phyloP scores from a whole-genome alignment of 805 yeast species.

The Cyberlindnera maritima region DNA sequence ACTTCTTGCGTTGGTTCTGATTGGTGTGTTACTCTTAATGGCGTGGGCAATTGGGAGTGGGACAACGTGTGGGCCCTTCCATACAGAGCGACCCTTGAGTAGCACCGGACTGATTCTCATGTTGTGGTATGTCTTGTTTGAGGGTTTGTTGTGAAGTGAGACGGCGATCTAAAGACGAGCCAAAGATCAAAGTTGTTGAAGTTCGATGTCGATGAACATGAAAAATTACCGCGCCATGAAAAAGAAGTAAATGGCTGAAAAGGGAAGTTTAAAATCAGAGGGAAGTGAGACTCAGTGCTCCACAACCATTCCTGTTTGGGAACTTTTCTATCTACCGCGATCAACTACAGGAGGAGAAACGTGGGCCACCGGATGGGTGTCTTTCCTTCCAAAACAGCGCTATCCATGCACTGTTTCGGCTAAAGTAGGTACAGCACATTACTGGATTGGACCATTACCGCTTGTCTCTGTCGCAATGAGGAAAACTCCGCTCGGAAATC shows the following conservation, averaged over 20 bases:
- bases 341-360: neutral
- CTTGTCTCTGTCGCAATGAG: neutral
- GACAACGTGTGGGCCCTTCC: constrained; percentile 89
- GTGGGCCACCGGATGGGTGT: too few relatives aligned
- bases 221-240: constrained; percentile 1
- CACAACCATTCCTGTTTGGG: neutral
- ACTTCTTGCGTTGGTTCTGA: constrained; percentile 92
- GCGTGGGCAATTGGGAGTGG: constrained; percentile 94
- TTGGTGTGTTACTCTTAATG: constrained; percentile 72
- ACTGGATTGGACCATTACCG: neutral
- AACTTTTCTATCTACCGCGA: neutral
- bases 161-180: neutral
- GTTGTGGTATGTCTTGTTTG: constrained; percentile 1
- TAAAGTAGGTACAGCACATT: neutral
- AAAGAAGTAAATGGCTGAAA: neutral
- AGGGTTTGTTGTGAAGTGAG: too few relatives aligned
- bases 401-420: too few relatives aligned
- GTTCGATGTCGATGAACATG: neutral
- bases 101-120: constrained; percentile 41
- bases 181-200: neutral
- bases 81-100: constrained; percentile 50
- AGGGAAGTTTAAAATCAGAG: neutral
- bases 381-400: too few relatives aligned
- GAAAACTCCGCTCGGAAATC: neutral
- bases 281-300: neutral